Percentiles rank a stretch among this genome's conserved stretches.
These are phyloP conservation scores for Cyberlindnera americana DNA, from an alignment of 805 yeast genomes.

Conservation along the genomic window DNA sequence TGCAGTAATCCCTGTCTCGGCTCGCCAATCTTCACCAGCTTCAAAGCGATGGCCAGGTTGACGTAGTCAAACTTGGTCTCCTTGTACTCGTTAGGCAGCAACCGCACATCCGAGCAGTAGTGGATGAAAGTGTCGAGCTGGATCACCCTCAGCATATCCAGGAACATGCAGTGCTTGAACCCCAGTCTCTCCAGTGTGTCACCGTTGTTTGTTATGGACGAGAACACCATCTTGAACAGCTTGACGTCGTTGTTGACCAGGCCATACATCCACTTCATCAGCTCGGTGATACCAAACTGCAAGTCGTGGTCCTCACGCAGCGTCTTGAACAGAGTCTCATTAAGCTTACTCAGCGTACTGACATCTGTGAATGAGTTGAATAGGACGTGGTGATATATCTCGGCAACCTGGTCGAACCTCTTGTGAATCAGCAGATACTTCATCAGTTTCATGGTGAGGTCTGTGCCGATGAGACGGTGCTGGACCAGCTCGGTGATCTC, in stretches of 20 bases:
- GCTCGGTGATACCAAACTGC: slow-evolving; percentile 13
- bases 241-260: slow-evolving; percentile 10
- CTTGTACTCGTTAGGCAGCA: slow-evolving; percentile 15
- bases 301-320: slow-evolving; percentile 16
- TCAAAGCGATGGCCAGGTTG: slow-evolving; percentile 13
- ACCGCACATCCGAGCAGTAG: slow-evolving; percentile 8
- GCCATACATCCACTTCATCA: slow-evolving; percentile 15
- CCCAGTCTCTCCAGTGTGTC: not conserved
- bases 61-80: slow-evolving; percentile 17
- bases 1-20: slow-evolving; percentile 10
- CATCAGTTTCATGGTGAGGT: slow-evolving; percentile 11
- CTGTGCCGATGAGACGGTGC: slow-evolving; percentile 8
- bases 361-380: slow-evolving; percentile 7
- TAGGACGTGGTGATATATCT: slow-evolving; percentile 9
- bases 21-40: slow-evolving; percentile 5
- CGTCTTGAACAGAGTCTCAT: slow-evolving; percentile 8
- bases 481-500: slow-evolving; percentile 4
- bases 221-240: slow-evolving; percentile 14
- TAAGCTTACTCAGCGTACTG: slow-evolving; percentile 6
- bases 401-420: slow-evolving; percentile 12
- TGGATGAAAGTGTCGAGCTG: slow-evolving; percentile 17
- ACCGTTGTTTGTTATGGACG: slow-evolving; percentile 12
- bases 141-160: slow-evolving; percentile 12
- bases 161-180: slow-evolving; percentile 9
- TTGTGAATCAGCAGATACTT: slow-evolving; percentile 10